Evolutionary conservation across 805 yeast genomes (phyloP), one percentile per base, ranked within the genome.

Genomic region (Wickerhamomyces bisporus): DNA sequence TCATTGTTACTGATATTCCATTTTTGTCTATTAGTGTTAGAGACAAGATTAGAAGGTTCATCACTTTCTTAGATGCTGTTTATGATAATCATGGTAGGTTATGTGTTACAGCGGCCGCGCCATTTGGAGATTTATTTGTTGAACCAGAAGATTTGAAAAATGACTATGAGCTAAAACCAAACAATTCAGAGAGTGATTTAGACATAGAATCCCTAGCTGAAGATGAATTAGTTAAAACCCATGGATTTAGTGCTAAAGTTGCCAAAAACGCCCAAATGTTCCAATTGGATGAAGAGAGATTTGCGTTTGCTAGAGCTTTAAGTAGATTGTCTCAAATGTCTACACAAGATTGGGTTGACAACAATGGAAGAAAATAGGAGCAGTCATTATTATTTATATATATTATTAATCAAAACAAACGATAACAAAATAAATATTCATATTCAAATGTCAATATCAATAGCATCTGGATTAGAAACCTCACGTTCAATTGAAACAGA

Each of bases 291-390:
- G 98, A 91, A 61, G 98, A 91, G 64, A 76, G 82, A 59, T 93
- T 91, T 66, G 98, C 98, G 16, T 91, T 91, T 68, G 96, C 96
- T 0, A 75, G 98, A 56, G 97, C 98, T 0, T 68, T 91, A 41
- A 81, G 93, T 50, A 77, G 98, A 57, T 69, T 93, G 48, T 75
- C 89, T 30, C 98, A 91, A 50, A 91, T 91, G 97, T 81, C 95
- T 48, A 83, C 95, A 5, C 81, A 80, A 19, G 95, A 84, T 36
- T 91, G 98, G 98, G 80, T 86, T 6, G 87, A 81, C 39, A 55
- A 44, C 25, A 52, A 49, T 31, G 44, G 40, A 19, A 30, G 32
- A 19, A 30, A 30, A 20, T 30, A 21, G 24, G 24, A 7, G n/a
- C n/a, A n/a, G n/a, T n/a, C n/a, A n/a, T n/a, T n/a, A n/a, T n/a